Percentiles rank a stretch among this genome's conserved stretches.
These are phyloP conservation scores for Solanum pinnatisectum DNA, from an alignment of 257 asterid species.

Conservation along the genomic window DNA sequence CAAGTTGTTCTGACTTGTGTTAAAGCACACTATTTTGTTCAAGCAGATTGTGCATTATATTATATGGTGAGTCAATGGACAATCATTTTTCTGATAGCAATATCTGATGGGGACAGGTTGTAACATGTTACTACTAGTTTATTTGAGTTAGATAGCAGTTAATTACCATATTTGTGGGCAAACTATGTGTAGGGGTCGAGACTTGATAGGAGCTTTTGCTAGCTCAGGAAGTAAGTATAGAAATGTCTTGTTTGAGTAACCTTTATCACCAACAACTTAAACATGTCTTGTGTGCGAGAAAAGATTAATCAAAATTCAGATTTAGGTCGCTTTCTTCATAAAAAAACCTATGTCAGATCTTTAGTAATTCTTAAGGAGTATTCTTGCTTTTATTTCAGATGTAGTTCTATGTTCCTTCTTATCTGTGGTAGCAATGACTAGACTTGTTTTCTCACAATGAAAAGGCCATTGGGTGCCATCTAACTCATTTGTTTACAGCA, in stretches of 20 bases:
- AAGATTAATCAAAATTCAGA: not conserved
- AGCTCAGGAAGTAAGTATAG: not conserved
- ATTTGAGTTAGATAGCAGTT: not conserved
- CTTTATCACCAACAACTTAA: not conserved
- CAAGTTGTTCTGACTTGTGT: not conserved
- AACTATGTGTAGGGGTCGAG: not conserved
- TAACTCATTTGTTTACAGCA: not conserved
- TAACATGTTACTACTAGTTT: not conserved
- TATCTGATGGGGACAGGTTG: not conserved
- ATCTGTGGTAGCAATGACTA: not conserved
- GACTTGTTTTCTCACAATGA: not conserved
- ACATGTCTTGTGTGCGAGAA: not conserved
- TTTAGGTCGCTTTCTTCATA: not conserved
- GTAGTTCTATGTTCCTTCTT: not conserved
- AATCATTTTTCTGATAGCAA: not conserved
- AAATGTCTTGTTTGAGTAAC: not conserved
- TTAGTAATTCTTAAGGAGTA: not conserved
- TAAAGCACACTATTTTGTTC: not conserved
- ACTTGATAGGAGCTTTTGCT: not conserved
- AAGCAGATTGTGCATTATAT: not conserved
- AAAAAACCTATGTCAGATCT: not conserved
- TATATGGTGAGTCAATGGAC: not conserved
- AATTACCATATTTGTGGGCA: not conserved
- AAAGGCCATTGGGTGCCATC: not conserved
- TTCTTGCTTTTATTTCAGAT: not conserved